These are phyloP conservation scores for Apiotrichum porosum DNA, from an alignment of 1,284 basidiomycete species.

Conservation along the genomic window DNA sequence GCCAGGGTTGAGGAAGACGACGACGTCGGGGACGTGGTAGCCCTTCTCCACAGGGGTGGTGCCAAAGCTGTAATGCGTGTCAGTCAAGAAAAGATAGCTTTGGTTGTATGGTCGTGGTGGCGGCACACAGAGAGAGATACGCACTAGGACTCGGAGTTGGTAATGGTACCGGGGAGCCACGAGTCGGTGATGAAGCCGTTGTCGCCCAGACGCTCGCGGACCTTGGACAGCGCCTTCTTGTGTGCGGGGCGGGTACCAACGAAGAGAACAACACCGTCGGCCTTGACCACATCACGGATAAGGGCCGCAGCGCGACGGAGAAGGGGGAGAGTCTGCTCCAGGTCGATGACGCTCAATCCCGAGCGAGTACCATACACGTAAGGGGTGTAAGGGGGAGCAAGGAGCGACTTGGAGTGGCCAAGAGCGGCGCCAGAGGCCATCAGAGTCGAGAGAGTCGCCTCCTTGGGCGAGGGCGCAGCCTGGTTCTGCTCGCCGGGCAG, in stretches of 20 bases:
- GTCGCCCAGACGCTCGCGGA: conserved; percentile 69
- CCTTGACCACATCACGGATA: conserved; percentile 72
- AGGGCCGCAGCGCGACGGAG: conserved; percentile 85
- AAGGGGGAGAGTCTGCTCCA: conserved; percentile 88
- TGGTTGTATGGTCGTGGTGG: too few relatives aligned
- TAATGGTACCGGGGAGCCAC: conserved; percentile 92
- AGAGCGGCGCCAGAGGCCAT: conserved; percentile 91
- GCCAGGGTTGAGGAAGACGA: conserved; percentile 82
- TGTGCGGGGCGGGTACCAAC: conserved; percentile 81
- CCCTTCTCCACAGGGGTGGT: conserved; percentile 57
- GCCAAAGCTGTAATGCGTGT: conserved; percentile 53
- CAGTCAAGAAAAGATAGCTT: too few relatives aligned
- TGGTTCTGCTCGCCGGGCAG: conserved; percentile 10
- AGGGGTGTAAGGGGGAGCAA: conserved; percentile 84
- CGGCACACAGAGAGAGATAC: conserved; percentile 13
- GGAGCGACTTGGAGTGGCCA: conserved; percentile 75
- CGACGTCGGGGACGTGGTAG: conserved; percentile 75
- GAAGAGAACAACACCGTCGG: conserved; percentile 82
- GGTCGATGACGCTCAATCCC: conserved; percentile 88
- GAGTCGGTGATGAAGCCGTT: conserved; percentile 77
- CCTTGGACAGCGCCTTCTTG: conserved; percentile 68
- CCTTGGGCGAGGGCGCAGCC: conserved; percentile 17
- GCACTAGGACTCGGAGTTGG: conserved; percentile 73
- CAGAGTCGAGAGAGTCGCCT: conserved; percentile 70
- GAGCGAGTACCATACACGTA: conserved; percentile 90